Conservation (phyloP, 2,329 filamentous ascomycete genomes). For the Parastagonospora avenae region DNA sequence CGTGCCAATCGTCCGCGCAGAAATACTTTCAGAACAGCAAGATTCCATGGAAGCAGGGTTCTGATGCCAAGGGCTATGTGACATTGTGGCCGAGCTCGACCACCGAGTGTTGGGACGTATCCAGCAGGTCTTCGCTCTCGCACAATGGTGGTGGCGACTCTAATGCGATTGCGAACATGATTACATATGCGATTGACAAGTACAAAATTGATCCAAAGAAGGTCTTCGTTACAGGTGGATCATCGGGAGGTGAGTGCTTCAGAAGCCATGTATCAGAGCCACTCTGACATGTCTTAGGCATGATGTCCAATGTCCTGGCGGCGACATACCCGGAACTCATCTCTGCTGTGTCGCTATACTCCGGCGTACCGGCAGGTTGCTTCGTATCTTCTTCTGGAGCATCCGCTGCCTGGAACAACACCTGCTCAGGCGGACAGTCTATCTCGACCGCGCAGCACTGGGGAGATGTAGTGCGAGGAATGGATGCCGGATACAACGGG, state of each 20-base stretch:
- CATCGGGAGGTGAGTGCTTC: slow-evolving; percentile 48
- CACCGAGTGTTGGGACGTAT: slow-evolving; percentile 63
- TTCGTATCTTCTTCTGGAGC: slow-evolving; percentile 53
- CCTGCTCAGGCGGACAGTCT: slow-evolving; percentile 57
- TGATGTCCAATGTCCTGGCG: slow-evolving; percentile 53
- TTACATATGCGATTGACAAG: slow-evolving; percentile 58
- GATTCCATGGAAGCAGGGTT: slow-evolving; percentile 39
- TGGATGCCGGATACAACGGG: slow-evolving; percentile 59
- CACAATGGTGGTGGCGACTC: slow-evolving; percentile 64
- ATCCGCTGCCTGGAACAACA: slow-evolving; percentile 57
- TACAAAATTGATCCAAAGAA: slow-evolving; percentile 58
- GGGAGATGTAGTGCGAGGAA: slow-evolving; percentile 54
- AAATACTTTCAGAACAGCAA: slow-evolving; percentile 35
- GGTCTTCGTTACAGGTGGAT: slow-evolving; percentile 62
- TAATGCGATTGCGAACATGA: slow-evolving; percentile 64
- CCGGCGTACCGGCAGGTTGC: slow-evolving; percentile 61
- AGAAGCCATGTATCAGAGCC: background rate
- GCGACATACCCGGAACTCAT: slow-evolving; percentile 61
- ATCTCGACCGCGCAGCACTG: slow-evolving; percentile 55
- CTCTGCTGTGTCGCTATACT: slow-evolving; percentile 56
- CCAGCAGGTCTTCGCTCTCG: slow-evolving; percentile 58
- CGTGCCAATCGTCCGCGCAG: slow-evolving; percentile 36
- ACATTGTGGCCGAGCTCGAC: slow-evolving; percentile 39
- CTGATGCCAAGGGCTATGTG: slow-evolving; percentile 37
- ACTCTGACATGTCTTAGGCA: slow-evolving; percentile 13